A percentile compares a stretch with the other conserved stretches of the same genome.
phyloP scores from a whole-genome alignment of 75 land plant species.

The Cryptomeria japonica region DNA sequence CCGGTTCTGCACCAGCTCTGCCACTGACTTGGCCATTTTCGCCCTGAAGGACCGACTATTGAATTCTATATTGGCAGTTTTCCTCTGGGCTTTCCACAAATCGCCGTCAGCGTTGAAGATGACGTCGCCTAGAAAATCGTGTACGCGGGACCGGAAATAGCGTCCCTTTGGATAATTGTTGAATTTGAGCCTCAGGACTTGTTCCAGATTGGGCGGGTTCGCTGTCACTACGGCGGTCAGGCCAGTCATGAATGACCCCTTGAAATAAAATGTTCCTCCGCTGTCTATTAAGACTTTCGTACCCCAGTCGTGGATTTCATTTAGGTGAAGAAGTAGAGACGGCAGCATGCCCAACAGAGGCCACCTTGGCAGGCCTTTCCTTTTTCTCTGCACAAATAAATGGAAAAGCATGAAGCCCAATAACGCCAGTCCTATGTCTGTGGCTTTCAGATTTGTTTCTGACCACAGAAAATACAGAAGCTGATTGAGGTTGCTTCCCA shows the following conservation, averaged over 20 bases:
- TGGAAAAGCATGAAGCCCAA: not conserved
- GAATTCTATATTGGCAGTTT: constrained; percentile 40
- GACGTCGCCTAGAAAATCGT: constrained; percentile 34
- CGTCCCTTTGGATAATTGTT: constrained; percentile 6
- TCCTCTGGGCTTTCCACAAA: constrained; percentile 25
- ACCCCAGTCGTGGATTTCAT: constrained; percentile 12
- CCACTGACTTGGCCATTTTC: constrained; percentile 21
- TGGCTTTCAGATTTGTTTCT: not conserved
- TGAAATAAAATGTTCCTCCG: constrained; percentile 23
- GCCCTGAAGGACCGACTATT: constrained; percentile 15
- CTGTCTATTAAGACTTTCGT: not conserved
- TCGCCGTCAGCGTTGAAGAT: constrained; percentile 35
- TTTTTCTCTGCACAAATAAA: not conserved
- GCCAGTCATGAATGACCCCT: not conserved
- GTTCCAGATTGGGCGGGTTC: constrained; percentile 13
- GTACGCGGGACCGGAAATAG: not conserved
- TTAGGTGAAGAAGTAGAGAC: not conserved
- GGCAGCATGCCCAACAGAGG: constrained; percentile 15
- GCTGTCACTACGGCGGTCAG: constrained; percentile 2
- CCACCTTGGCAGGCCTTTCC: not conserved
- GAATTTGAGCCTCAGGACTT: constrained; percentile 10
- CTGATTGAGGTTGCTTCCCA: too few relatives aligned
- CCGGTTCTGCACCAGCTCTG: constrained; percentile 16
- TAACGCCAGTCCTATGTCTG: not conserved
- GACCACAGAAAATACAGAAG: too few relatives aligned